Percentiles rank a stretch among this genome's conserved stretches.
Evolutionary conservation across 305 asterid genomes (phyloP).

Genomic region (Fraxinus dipetala): DNA sequence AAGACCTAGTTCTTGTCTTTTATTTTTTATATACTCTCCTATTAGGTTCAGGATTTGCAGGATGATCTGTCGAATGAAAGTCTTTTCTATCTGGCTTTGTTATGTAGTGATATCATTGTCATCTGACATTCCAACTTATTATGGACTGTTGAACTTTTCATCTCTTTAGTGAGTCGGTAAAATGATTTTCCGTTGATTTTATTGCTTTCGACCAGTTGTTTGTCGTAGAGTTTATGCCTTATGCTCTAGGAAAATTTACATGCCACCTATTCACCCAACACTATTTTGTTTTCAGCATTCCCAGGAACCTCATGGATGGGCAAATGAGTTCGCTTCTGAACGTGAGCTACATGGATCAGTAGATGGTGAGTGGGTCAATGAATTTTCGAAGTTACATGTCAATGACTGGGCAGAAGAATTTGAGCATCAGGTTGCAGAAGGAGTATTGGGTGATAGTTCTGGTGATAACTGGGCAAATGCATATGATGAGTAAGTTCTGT

Average conservation of each 20-base stretch:
- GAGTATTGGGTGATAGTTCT: slow-evolving; percentile 67
- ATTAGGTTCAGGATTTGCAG: slow-evolving; percentile 6
- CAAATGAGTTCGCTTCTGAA: slow-evolving; percentile 73
- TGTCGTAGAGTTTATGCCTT: slow-evolving; percentile 7
- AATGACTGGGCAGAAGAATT: slow-evolving; percentile 95
- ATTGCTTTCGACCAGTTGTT: slow-evolving; percentile 9
- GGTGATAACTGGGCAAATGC: slow-evolving; percentile 91
- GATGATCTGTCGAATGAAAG: background rate
- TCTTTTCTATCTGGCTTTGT: slow-evolving; percentile 7
- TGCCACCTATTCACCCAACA: background rate
- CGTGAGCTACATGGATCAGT: slow-evolving; percentile 50
- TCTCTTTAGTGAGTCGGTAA: background rate
- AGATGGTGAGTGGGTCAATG: slow-evolving; percentile 85
- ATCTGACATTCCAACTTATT: slow-evolving; percentile 5
- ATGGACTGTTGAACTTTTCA: slow-evolving; percentile 4
- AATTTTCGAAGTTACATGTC: slow-evolving; percentile 89
- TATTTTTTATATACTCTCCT: background rate
- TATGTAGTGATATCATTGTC: slow-evolving; percentile 8
- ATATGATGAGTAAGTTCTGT: slow-evolving; percentile 84
- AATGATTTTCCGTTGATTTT: slow-evolving; percentile 7
- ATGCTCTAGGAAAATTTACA: background rate
- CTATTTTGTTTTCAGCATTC: slow-evolving; percentile 54
- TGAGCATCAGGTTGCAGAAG: slow-evolving; percentile 90
- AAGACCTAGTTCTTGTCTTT: background rate
- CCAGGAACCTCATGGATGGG: slow-evolving; percentile 86